Conservation (phyloP, 2,329 filamentous ascomycete genomes). For the Fusarium pseudoanthophilum region DNA sequence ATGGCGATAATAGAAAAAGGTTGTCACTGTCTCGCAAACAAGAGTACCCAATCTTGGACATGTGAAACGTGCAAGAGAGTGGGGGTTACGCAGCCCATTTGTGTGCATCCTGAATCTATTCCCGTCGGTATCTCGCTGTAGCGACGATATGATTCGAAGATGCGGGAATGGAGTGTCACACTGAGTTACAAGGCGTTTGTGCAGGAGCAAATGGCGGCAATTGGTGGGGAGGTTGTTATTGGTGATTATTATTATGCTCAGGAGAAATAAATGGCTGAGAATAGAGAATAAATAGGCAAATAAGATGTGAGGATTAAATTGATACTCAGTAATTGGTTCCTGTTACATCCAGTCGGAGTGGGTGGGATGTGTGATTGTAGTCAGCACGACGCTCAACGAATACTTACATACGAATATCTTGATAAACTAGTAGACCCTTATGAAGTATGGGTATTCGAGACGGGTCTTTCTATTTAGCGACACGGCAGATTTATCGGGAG, state of each 20-base stretch:
- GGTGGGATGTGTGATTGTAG: not conserved
- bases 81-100: slow-evolving; percentile 24
- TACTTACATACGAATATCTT: not conserved
- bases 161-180: slow-evolving; percentile 29
- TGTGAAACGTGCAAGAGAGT: slow-evolving; percentile 31
- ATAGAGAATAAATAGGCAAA: slow-evolving; percentile 1
- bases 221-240: slow-evolving; percentile 1
- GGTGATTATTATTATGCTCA: slow-evolving; percentile 2
- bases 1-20: slow-evolving; percentile 5
- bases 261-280: slow-evolving; percentile 1
- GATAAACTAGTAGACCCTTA: not conserved
- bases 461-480: not conserved
- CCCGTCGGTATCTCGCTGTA: slow-evolving; percentile 28
- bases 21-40: slow-evolving; percentile 13
- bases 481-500: not conserved
- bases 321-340: not conserved
- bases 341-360: not conserved
- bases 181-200: slow-evolving; percentile 28
- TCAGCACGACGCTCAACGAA: not conserved
- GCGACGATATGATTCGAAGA: slow-evolving; percentile 31
- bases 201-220: slow-evolving; percentile 12
- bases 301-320: not conserved
- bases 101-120: slow-evolving; percentile 29
- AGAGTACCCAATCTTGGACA: slow-evolving; percentile 13
- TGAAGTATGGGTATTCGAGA: not conserved